Evolutionary conservation across 805 yeast genomes (phyloP).

Genomic region (Jamesozyma piceae): DNA sequence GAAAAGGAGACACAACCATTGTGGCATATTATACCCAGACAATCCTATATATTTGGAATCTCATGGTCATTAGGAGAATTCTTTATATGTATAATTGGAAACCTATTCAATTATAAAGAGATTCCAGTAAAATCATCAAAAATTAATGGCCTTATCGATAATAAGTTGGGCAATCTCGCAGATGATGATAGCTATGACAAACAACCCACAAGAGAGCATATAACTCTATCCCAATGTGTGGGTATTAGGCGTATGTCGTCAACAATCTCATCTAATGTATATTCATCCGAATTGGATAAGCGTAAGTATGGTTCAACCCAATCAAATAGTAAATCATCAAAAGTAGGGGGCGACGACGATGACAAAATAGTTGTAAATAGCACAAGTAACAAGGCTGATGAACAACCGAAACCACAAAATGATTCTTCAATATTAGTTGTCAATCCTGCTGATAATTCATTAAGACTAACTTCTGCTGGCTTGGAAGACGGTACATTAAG

Average conservation of each 20-base stretch:
- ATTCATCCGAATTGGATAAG: slow-evolving; percentile 11
- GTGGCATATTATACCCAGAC: slow-evolving; percentile 37
- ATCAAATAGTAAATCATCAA: background rate
- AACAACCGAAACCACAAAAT: background rate
- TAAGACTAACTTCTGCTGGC: slow-evolving; percentile 13
- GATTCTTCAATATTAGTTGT: slow-evolving; percentile 13
- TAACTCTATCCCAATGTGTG: slow-evolving; percentile 33
- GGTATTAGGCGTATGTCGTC: slow-evolving; percentile 31
- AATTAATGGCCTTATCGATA: background rate
- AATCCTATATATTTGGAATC: slow-evolving; percentile 33
- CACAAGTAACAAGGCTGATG: background rate
- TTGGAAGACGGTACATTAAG: slow-evolving; percentile 3
- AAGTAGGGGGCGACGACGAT: background rate
- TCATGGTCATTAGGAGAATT: slow-evolving; percentile 32
- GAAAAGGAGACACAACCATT: background rate
- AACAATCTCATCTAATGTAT: slow-evolving; percentile 26
- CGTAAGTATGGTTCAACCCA: slow-evolving; percentile 1
- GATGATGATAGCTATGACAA: background rate
- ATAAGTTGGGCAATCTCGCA: background rate
- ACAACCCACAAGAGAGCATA: slow-evolving; percentile 17
- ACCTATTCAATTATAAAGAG: slow-evolving; percentile 23
- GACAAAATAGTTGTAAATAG: background rate
- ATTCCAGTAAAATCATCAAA: slow-evolving; percentile 5
- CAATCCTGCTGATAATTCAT: slow-evolving; percentile 18
- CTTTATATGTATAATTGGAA: slow-evolving; percentile 19